Conservation (phyloP, 805 yeast species). For the Starmerella floricola region DNA sequence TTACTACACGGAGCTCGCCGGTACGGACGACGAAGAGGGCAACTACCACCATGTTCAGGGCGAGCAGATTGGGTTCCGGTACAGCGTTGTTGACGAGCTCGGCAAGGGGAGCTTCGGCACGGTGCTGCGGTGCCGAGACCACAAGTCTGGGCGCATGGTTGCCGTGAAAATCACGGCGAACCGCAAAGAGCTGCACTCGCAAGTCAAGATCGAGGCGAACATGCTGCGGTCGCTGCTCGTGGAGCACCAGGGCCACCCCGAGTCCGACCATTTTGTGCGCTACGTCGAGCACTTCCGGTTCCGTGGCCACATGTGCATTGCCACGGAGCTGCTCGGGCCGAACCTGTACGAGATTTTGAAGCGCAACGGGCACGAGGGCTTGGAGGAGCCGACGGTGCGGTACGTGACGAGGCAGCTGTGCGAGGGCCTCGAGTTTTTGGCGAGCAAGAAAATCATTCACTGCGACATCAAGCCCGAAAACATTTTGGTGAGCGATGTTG, state of each 20-base stretch:
- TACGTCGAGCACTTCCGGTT: slow-evolving; percentile 64
- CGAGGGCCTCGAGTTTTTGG: slow-evolving; percentile 49
- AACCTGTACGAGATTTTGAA: slow-evolving; percentile 49
- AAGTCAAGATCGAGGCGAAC: slow-evolving; percentile 66
- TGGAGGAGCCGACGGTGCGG: slow-evolving; percentile 27
- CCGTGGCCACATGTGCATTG: slow-evolving; percentile 71
- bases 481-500: slow-evolving; percentile 43
- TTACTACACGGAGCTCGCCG: slow-evolving; percentile 3
- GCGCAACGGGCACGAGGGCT: slow-evolving; percentile 29
- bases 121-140: slow-evolving; percentile 59
- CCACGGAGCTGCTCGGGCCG: slow-evolving; percentile 57
- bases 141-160: slow-evolving; percentile 43
- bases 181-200: slow-evolving; percentile 59
- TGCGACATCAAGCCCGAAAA: slow-evolving; percentile 85
- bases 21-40: slow-evolving; percentile 39
- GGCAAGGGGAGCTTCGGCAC: slow-evolving; percentile 81
- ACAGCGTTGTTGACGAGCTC: slow-evolving; percentile 44
- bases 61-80: slow-evolving; percentile 69
- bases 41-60: slow-evolving; percentile 44
- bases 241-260: slow-evolving; percentile 24
- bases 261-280: slow-evolving; percentile 34
- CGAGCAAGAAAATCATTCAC: slow-evolving; percentile 49
- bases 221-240: slow-evolving; percentile 41
- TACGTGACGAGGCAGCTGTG: slow-evolving; percentile 45
- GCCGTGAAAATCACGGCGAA: slow-evolving; percentile 71